Conservation (phyloP, 768 basidiomycete species). For the Mrakia frigida region DNA sequence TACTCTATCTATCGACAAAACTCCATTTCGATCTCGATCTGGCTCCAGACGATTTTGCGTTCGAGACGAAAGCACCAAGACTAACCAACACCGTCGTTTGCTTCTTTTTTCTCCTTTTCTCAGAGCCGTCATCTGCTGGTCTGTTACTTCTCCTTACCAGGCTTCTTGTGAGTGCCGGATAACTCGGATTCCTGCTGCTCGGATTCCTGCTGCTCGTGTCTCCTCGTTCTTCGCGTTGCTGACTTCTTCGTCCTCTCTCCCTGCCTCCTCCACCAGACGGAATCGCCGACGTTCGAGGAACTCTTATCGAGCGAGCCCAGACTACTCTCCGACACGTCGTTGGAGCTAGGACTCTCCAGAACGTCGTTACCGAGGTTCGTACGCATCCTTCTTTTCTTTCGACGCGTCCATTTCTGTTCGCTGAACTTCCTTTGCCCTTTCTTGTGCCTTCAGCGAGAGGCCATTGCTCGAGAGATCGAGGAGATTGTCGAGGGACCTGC, state of each 20-base stretch:
- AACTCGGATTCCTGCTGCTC: too few species aligned
- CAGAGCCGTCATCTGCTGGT: slow-evolving; percentile 60
- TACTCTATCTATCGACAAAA: too few species aligned
- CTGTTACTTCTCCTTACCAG: slow-evolving; percentile 53
- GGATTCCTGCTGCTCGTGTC: too few species aligned
- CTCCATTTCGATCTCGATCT: too few species aligned
- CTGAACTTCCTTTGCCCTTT: too few species aligned
- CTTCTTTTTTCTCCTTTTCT: slow-evolving; percentile 19
- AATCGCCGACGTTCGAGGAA: slow-evolving; percentile 72
- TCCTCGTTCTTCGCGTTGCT: too few species aligned
- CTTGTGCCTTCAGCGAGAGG: slow-evolving; percentile 57
- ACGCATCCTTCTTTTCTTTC: too few species aligned
- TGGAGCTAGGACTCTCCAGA: slow-evolving; percentile 60
- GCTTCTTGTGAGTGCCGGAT: slow-evolving; percentile 63
- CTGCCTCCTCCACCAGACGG: slow-evolving; percentile 49
- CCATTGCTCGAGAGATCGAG: slow-evolving; percentile 49
- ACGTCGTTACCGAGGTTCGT: slow-evolving; percentile 72
- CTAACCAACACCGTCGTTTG: slow-evolving; percentile 51
- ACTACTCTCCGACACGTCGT: slow-evolving; percentile 97
- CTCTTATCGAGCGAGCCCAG: slow-evolving; percentile 55
- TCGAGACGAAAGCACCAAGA: too few species aligned
- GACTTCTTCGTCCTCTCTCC: too few species aligned
- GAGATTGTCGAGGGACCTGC: slow-evolving; percentile 72
- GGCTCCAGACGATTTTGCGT: too few species aligned
- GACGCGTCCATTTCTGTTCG: too few species aligned